Percentiles rank a stretch among this genome's conserved stretches.
phyloP scores from a whole-genome alignment of 768 basidiomycete species.

The Termitomyces sp. region DNA sequence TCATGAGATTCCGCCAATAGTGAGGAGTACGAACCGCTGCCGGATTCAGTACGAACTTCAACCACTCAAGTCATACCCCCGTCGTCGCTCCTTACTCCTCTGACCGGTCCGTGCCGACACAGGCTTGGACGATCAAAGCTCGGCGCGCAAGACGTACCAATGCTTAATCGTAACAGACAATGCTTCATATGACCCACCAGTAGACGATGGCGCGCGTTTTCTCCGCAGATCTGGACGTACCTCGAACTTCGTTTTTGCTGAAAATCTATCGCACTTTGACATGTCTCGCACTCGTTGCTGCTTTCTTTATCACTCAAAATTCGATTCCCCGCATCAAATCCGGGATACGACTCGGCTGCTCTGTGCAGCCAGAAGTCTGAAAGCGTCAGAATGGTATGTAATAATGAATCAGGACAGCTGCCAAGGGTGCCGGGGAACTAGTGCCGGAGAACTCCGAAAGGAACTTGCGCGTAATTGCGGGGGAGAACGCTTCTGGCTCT shows the following conservation, averaged over 20 bases:
- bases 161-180: conserved; percentile 17
- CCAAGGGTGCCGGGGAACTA: conserved; percentile 10
- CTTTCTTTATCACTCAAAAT: conserved; percentile 7
- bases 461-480: conserved; percentile 8
- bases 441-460: conserved; percentile 13
- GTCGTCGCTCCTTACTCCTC: conserved; percentile 9
- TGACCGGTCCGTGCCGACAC: conserved; percentile 9
- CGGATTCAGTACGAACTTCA: neutral
- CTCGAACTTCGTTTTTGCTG: conserved; percentile 27
- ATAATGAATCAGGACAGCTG: conserved; percentile 11
- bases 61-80: neutral
- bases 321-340: neutral
- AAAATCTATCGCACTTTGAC: conserved; percentile 21
- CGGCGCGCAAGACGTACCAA: conserved; percentile 15
- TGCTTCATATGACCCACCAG: conserved; percentile 14
- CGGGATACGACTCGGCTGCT: conserved; percentile 1
- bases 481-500: conserved; percentile 19
- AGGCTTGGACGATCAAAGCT: conserved; percentile 9
- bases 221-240: conserved; percentile 33
- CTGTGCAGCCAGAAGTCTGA: neutral
- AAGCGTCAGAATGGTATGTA: conserved; percentile 9
- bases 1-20: conserved; percentile 4
- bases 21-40: conserved; percentile 8
- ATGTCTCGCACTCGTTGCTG: conserved; percentile 11
- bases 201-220: conserved; percentile 21